Evolutionary conservation across 345 rosid species (phyloP).

Genomic region (Linum tenue): DNA sequence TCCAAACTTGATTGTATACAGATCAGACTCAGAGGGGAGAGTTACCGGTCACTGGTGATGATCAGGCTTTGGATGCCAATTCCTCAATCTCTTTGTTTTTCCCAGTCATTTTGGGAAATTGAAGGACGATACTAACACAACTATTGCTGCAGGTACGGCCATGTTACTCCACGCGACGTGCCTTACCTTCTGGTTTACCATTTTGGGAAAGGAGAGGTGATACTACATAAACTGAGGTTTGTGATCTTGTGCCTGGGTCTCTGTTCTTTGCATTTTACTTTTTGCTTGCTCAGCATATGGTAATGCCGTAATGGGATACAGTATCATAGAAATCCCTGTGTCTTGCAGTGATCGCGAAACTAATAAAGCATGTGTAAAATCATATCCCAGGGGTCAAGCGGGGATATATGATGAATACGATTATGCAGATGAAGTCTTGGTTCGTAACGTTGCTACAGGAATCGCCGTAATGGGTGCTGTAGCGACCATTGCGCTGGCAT

Average conservation of each 20-base stretch:
- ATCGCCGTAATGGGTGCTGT: slow-evolving; percentile 60
- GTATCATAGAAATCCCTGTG: too few relatives aligned
- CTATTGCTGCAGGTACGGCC: slow-evolving; percentile 65
- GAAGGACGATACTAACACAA: background rate
- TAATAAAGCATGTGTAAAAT: too few relatives aligned
- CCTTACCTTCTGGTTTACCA: slow-evolving; percentile 84
- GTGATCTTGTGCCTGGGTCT: background rate
- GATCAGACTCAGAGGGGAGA: slow-evolving; percentile 57
- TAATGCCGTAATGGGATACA: too few relatives aligned
- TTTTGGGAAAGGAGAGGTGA: slow-evolving; percentile 58
- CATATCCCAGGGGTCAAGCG: too few relatives aligned
- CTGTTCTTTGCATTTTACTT: too few relatives aligned
- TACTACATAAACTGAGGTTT: slow-evolving; percentile 77
- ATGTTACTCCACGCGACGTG: slow-evolving; percentile 84
- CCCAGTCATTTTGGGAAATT: too few relatives aligned
- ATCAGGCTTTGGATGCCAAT: background rate
- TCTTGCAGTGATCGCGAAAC: slow-evolving; percentile 28
- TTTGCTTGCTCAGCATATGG: too few relatives aligned
- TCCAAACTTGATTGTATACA: slow-evolving; percentile 69
- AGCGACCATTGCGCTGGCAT: slow-evolving; percentile 61
- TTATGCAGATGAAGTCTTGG: slow-evolving; percentile 33
- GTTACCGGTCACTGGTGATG: slow-evolving; percentile 70
- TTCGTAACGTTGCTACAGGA: slow-evolving; percentile 44
- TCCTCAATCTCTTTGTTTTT: background rate
- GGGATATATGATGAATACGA: too few relatives aligned